Conservation (phyloP, 305 asterid species). For the Plantago lanceolata region DNA sequence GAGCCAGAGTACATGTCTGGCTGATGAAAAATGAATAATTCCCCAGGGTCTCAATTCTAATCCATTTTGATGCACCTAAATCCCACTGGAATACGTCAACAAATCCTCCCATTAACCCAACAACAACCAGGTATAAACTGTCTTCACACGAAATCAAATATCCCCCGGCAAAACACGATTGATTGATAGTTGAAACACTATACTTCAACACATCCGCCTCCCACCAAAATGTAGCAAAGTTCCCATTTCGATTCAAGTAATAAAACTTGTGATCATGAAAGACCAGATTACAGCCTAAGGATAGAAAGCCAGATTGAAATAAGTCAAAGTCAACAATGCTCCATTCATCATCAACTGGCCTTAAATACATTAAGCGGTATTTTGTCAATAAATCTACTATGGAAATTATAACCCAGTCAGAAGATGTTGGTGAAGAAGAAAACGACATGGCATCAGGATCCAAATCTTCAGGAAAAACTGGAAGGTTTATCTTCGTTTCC, state of each 20-base stretch:
- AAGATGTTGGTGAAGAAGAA: too few relatives aligned
- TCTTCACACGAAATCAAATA: neutral
- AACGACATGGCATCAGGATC: too few relatives aligned
- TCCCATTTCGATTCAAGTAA: neutral
- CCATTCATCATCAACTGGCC: too few relatives aligned
- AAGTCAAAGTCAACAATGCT: too few relatives aligned
- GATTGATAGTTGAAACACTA: neutral
- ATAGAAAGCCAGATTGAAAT: too few relatives aligned
- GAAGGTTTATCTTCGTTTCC: neutral
- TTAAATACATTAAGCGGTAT: too few relatives aligned
- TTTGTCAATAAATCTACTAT: neutral
- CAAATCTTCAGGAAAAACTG: too few relatives aligned
- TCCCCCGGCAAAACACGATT: neutral
- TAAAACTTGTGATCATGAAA: too few relatives aligned
- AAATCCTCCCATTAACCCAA: neutral
- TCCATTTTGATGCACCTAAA: neutral
- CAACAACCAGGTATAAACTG: neutral
- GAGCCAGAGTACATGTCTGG: neutral
- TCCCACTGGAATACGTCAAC: neutral
- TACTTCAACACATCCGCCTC: neutral
- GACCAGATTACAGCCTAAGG: too few relatives aligned
- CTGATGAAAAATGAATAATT: neutral
- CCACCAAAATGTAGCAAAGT: neutral
- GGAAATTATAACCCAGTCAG: too few relatives aligned
- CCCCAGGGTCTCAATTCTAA: conserved; percentile 1